A percentile compares a stretch with the other conserved stretches of the same genome.
These are phyloP conservation scores for Aureobasidium zeae DNA, from an alignment of 2,329 filamentous ascomycete genomes.

Conservation along the genomic window DNA sequence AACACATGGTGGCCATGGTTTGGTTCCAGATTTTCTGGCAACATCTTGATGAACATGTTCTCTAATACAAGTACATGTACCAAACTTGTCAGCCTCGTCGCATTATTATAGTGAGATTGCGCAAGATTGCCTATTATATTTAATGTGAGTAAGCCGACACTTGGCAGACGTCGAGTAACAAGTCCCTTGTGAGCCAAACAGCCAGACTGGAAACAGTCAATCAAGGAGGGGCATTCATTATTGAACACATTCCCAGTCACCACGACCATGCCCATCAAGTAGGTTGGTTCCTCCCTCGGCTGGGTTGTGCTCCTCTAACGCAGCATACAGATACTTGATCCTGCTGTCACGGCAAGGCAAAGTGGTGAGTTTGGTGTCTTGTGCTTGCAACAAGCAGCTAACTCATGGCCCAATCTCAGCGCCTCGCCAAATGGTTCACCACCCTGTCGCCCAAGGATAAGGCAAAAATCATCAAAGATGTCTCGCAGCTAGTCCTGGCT, in stretches of 20 bases:
- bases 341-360: slow-evolving; percentile 97
- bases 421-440: slow-evolving; percentile 98
- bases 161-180: slow-evolving; percentile 4
- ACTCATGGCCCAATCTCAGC: slow-evolving; percentile 49
- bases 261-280: slow-evolving; percentile 47
- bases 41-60: too few relatives aligned
- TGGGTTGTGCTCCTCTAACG: slow-evolving; percentile 13
- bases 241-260: slow-evolving; percentile 1
- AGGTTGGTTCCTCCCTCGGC: slow-evolving; percentile 20
- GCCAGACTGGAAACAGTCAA: too few relatives aligned
- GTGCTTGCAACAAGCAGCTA: slow-evolving; percentile 19
- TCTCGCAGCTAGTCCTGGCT: slow-evolving; percentile 92
- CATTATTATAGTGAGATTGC: too few relatives aligned
- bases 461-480: slow-evolving; percentile 99
- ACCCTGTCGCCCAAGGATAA: slow-evolving; percentile 96
- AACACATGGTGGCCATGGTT: too few relatives aligned
- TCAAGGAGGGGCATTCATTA: background rate
- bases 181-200: too few relatives aligned
- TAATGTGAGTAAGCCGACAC: too few relatives aligned
- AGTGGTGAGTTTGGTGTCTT: slow-evolving; percentile 55
- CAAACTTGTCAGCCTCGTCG: too few relatives aligned
- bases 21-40: too few relatives aligned
- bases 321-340: slow-evolving; percentile 71
- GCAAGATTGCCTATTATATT: too few relatives aligned
- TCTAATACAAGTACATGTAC: too few relatives aligned